Evolutionary conservation across 768 basidiomycete species (phyloP), one percentile per base, ranked within the genome.

Genomic region (Mycena capillaripes): DNA sequence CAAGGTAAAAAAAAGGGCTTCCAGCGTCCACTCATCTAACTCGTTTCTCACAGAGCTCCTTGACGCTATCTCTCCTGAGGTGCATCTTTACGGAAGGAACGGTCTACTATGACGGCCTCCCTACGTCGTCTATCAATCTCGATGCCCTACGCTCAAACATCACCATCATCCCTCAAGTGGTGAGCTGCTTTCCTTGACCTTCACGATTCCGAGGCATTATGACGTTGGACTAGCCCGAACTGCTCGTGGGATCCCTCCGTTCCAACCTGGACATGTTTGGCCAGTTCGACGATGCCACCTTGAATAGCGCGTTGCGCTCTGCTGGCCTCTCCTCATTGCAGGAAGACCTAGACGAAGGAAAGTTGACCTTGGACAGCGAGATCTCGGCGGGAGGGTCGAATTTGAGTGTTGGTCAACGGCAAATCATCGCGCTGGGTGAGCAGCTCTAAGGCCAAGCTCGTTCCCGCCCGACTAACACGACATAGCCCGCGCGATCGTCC

Each of bases 91-190:
- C 73, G 3, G 68, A 70, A 4, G 73, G 73, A 6, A 63, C 58
- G 46, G 85, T 89, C 19, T 76, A 77, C 59, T 87, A 84, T 58
- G 88, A 89, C 65, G 86, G 85, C 9, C 66, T 85, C 36, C 81
- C 79, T 30, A 85, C 84, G 0, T 77, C 80, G 48, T 75, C 76
- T 1, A 78, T 88, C 75, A 87, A 87, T 68, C 78, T 89, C 14
- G 81, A 88, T 52, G 82, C 80, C n/a, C 77, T 89, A 17, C 79
- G 88, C 21, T 79, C 80, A 0, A 81, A 81, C 59, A 81, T 89
- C 46, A 88, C 87, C n/a, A 85, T 87, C 76, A 87, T 83, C 36
- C 82, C 80, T 5, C 81, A 81, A 75, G 60, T 71, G 2, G 40
- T 56, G 40, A 32, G 70, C 68, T 3, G 1, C 5, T n/a, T 32